phyloP scores from a whole-genome alignment of 345 rosid species.

The Populus davidiana region DNA sequence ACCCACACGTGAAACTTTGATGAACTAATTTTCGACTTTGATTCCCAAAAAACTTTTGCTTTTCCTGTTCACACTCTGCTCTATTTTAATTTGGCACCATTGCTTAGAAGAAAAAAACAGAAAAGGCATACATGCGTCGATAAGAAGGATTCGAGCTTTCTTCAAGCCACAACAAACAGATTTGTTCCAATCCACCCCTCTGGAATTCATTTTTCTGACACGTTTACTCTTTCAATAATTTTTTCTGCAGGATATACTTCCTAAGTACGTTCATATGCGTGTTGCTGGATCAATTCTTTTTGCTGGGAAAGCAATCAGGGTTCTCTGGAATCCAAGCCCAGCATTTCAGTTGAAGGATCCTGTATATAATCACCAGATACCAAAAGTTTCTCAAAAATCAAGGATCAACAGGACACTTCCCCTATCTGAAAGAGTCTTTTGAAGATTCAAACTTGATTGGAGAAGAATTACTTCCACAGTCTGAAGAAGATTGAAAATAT shows the following conservation, averaged over 20 bases:
- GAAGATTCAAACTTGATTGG: conserved; percentile 47
- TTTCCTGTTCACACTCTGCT: background rate
- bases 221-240: conserved; percentile 6
- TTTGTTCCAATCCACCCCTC: background rate
- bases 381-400: conserved; percentile 50
- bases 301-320: conserved; percentile 96
- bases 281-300: conserved; percentile 91
- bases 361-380: conserved; percentile 44
- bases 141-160: background rate
- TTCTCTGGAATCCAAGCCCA: conserved; percentile 85
- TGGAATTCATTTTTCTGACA: conserved; percentile 6
- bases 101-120: background rate
- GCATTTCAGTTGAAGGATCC: conserved; percentile 63
- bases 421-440: conserved; percentile 52
- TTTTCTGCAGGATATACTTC: conserved; percentile 84
- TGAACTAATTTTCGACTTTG: background rate
- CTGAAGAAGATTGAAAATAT: conserved; percentile 91
- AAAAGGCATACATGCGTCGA: background rate
- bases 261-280: conserved; percentile 82
- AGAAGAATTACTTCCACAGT: conserved; percentile 84
- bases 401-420: conserved; percentile 50
- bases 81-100: background rate
- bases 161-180: background rate
- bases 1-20: background rate
- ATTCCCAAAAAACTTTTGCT: background rate